Base-by-base conservation (phyloP, 2,329 filamentous ascomycete genomes). In the Pseudocercospora fijiensis region DNA sequence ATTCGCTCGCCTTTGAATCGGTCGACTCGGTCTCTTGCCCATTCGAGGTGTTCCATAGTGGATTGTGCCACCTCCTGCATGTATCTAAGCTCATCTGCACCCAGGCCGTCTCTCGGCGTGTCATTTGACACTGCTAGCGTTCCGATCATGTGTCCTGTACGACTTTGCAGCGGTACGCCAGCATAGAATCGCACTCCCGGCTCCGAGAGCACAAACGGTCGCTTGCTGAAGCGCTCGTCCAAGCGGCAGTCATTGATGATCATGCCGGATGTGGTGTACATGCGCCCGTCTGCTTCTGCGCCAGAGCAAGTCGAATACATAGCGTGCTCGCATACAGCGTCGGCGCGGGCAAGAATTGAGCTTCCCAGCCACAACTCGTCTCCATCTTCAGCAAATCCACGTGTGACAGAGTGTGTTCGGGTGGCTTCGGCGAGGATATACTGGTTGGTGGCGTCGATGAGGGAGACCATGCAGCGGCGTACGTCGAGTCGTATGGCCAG, bases 21-120 rank as follows among this genome's bases (percentile, higher is more conserved):
- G 68, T 82, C 84, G 61, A 79, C 83, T 59, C 76, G 82, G 65
- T 78, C 80, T 66, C 81, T 80, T 51, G 78, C 84, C 78, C 80
- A 83, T 76, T 87, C 85, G 6, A 90, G 72, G 62, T 89, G 86
- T 41, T 86, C 82, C 77, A 87, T 86, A 4, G 86, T 79, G 3
- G 85, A 83, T 18, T 77, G 76, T 0, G 82, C 79, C 72, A 88
- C 79, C 45, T 86, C 85, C 49, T 82, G 80, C 72, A 90, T 76
- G 56, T 85, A 87, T 30, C 81, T 78, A 2, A 83, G 62, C 62
- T 87, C 82, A 9, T 78, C 77, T 1, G 77, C 71, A 6, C 74
- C 76, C 24, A 89, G 70, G 0, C 82, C 83, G 49, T 82, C 37
- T 26, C 85, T 82, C 0, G 85, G 82, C n/a, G 79, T 77, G 27